Evolutionary conservation across 768 basidiomycete species (phyloP), one percentile per base, ranked within the genome.

Genomic region (Terana coerulea): DNA sequence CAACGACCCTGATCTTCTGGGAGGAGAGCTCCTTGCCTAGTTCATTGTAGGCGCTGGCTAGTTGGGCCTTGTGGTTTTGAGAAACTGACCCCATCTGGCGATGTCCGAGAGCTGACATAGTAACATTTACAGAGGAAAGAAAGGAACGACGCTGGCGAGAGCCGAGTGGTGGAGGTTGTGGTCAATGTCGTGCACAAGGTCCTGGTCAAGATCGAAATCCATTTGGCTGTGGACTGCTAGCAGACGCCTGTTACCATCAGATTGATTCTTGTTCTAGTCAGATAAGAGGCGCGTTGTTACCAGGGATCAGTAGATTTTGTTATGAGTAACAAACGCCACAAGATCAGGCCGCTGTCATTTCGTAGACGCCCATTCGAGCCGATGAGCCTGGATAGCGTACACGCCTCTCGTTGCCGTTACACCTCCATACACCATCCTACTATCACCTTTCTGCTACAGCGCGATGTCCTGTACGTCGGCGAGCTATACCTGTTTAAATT

Each of bases 21-120:
- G 91, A 91, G n/a, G 88, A 85, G 25, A 98, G 82, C 69, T 97
- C 95, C 74, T 88, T 95, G 59, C 94, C 95, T 5, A 98, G 81
- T 76, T 95, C 94, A 72, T 94, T 94, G 75, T 98, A 98, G 53
- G 95, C 95, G 67, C 82, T 91, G 62, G 88, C 88, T 64, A 98
- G 91, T 68, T 94, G 84, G 25, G 87, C 89, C 70, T 86, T 90
- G 71, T 86, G 79, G 68, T 91, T 91, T 71, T 69, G 67, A 5
- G 69, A 70, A 33, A 64, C 61, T 30, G 67, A 60, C 48, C 64
- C 65, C 31, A 63, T 62, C 47, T 63, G 67, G 45, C 55, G 46
- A 45, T 65, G 64, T 29, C 62, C 62, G 49, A 59, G 58, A 33
- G 50, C 34, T 36, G 62, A 57, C 64, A 65, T 65, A 29, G 52